These are phyloP conservation scores for Cyberlindnera lachancei DNA, from an alignment of 805 yeast species.

Conservation along the genomic window DNA sequence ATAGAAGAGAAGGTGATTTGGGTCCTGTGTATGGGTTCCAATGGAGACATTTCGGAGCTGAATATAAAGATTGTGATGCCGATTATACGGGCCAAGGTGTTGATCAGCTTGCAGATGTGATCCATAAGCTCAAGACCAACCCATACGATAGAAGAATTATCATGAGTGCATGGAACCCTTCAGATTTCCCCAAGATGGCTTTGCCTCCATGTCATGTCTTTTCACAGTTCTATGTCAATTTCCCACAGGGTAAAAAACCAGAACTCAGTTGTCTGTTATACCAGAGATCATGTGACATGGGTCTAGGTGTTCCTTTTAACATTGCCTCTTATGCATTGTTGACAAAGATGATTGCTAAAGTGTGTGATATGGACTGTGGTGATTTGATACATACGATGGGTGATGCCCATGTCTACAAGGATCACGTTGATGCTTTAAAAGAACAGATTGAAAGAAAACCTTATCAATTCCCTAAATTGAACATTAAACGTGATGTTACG, in stretches of 20 bases:
- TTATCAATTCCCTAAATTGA: constrained; percentile 69
- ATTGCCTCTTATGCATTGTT: constrained; percentile 93
- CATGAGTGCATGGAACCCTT: constrained; percentile 97
- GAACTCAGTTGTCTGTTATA: constrained; percentile 81
- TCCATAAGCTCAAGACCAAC: constrained; percentile 70
- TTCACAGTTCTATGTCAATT: constrained; percentile 88
- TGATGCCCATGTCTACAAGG: constrained; percentile 91
- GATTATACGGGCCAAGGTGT: constrained; percentile 85
- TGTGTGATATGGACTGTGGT: constrained; percentile 93
- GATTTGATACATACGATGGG: constrained; percentile 95
- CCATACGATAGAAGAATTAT: constrained; percentile 95
- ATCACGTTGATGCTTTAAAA: constrained; percentile 86
- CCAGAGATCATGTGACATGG: constrained; percentile 99
- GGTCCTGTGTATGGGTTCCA: constrained; percentile 99
- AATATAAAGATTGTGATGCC: constrained; percentile 76
- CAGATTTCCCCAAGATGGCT: constrained; percentile 91
- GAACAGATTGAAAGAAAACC: constrained; percentile 76
- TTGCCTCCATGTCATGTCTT: constrained; percentile 98
- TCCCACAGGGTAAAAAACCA: constrained; percentile 58
- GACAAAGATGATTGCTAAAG: constrained; percentile 91
- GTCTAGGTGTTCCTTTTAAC: constrained; percentile 98
- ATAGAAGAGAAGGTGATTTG: constrained; percentile 85
- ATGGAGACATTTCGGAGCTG: constrained; percentile 99
- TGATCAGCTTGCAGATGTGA: constrained; percentile 80
- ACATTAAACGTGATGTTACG: constrained; percentile 57